Evolutionary conservation across 2,329 filamentous ascomycete genomes (phyloP).

Genomic region (Macrophomina pseudophaseolina): DNA sequence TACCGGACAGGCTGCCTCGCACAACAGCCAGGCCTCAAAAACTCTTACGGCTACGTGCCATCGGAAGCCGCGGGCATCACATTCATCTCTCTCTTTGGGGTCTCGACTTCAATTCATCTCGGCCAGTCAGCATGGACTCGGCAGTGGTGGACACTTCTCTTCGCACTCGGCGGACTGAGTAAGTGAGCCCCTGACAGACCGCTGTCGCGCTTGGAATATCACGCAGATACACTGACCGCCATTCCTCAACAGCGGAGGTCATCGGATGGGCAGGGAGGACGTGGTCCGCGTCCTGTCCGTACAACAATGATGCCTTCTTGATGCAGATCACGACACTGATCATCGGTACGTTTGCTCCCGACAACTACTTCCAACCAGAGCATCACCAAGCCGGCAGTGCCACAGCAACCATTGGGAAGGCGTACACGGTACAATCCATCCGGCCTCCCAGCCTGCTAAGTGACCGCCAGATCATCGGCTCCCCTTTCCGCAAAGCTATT

Average conservation of each 20-base stretch:
- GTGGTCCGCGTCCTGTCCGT: conserved; percentile 56
- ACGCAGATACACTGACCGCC: background rate
- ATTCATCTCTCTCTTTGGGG: conserved; percentile 9
- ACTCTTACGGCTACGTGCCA: conserved; percentile 20
- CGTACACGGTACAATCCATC: no score
- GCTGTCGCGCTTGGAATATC: background rate
- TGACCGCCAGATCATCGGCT: background rate
- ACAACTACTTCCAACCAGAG: no score
- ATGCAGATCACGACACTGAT: conserved; percentile 57
- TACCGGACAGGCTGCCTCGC: background rate
- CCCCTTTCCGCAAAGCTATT: background rate
- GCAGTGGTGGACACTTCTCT: conserved; percentile 22
- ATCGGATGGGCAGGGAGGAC: conserved; percentile 57
- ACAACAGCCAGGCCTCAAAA: background rate
- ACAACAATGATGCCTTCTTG: conserved; percentile 55
- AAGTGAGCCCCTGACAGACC: background rate
- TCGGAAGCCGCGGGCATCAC: conserved; percentile 20
- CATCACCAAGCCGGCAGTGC: no score
- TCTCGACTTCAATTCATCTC: conserved; percentile 2
- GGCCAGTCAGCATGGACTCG: conserved; percentile 5
- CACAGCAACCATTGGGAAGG: no score
- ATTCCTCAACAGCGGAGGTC: conserved; percentile 43
- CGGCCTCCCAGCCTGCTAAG: conserved; percentile 4
- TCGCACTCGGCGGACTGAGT: conserved; percentile 29
- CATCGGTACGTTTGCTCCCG: conserved; percentile 33